phyloP scores from a whole-genome alignment of 106 monocot species.

The Allium cepa region DNA sequence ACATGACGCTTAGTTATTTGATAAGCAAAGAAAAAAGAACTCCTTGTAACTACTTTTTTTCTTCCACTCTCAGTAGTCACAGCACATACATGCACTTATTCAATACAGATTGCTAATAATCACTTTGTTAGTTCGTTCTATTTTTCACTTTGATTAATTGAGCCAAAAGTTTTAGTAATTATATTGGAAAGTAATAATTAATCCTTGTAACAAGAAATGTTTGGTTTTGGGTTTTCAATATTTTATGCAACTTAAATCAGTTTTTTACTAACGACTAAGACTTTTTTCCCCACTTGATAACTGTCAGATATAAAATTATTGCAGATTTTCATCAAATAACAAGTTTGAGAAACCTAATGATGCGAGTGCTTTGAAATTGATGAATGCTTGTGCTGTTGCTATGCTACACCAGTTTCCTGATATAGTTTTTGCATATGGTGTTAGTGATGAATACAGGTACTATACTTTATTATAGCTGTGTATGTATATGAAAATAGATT shows the following conservation, averaged over 20 bases:
- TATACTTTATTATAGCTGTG: background rate
- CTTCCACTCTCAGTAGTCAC: no score
- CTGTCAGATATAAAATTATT: background rate
- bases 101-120: no score
- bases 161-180: background rate
- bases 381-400: constrained; percentile 70
- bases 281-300: background rate
- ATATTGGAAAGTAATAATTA: background rate
- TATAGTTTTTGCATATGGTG: constrained; percentile 88
- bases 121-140: no score
- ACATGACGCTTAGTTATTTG: no score
- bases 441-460: constrained; percentile 92
- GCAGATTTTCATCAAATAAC: constrained; percentile 61
- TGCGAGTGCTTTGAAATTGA: constrained; percentile 62
- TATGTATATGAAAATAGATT: background rate
- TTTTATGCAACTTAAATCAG: background rate
- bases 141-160: background rate
- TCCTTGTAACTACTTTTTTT: no score
- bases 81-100: no score
- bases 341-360: constrained; percentile 89
- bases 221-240: background rate
- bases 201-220: background rate
- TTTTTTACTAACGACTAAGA: background rate
- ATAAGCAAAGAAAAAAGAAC: no score
- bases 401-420: constrained; percentile 79